Evolutionary conservation across 2,329 filamentous ascomycete species (phyloP), one percentile per base, ranked within the genome.

Genomic region (Colletotrichum australisinense): DNA sequence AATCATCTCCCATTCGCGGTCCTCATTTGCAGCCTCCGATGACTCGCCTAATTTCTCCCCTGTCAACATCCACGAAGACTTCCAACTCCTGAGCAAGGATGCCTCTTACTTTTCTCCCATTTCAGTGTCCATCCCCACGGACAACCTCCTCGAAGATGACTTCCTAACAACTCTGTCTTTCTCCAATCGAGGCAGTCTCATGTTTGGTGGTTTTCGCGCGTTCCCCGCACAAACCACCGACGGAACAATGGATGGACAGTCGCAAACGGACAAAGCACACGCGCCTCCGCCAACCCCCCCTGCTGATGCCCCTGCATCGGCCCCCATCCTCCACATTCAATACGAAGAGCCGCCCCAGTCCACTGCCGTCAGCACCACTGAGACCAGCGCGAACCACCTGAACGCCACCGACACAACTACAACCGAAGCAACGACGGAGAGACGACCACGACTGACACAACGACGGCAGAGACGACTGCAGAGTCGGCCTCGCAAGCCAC

Each of bases 111-210:
- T 87, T 77, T 84, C 84, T 73, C 88, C 89, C 72, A 85, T 92
- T 78, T 87, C 85, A 78, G 87, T 90, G 62, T 79, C 82, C 71
- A 91, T 92, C 77, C 89, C 90, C 56, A 87, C 86, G 67, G 88
- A 88, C 69, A 85, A 81, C 77, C 83, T 92, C 68, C 82, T 91
- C 75, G 89, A 90, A 74, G 88, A 91, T 83, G 88, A 87, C 77
- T 88, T 89, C 78, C 80, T 92, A 78, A 85, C 83, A 75, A 84
- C 85, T 69, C 81, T 92, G 76, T 86, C 86, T 76, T 92, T 92
- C 78, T 91, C 90, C 70, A 90, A 91, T 75, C 86, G 90, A 76
- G 90, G 90, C 76, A 92, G 90, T 81, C 84, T 92, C 77, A 89
- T 92, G 86, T 86, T 91, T 78, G 86, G 87, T 74, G 86, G 85